Evolutionary conservation across 1,284 basidiomycete genomes (phyloP).

Genomic region (Puccinia novopanici): DNA sequence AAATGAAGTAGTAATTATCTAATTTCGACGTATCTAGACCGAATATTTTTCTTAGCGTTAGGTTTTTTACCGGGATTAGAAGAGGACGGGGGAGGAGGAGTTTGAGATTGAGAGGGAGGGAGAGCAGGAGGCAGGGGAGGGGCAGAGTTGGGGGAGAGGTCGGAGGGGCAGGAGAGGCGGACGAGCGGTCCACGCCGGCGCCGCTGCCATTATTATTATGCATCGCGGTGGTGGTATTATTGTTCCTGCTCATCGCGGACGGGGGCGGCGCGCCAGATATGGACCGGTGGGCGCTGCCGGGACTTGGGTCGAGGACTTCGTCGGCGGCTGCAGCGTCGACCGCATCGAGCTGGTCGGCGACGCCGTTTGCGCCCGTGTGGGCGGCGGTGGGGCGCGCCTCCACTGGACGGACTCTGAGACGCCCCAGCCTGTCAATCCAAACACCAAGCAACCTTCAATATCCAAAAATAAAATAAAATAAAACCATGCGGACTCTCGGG

Average conservation of each 20-base stretch:
- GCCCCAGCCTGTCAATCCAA: slow-evolving; percentile 59
- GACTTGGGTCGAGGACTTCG: not conserved
- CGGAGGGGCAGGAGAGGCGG: not conserved
- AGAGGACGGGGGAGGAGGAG: slow-evolving; percentile 17
- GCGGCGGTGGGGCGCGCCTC: slow-evolving; percentile 61
- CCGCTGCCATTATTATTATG: too few relatives aligned
- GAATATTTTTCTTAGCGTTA: slow-evolving; percentile 42
- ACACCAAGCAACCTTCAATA: not conserved
- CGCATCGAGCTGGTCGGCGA: slow-evolving; percentile 67
- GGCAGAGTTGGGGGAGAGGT: not conserved
- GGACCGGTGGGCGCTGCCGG: not conserved
- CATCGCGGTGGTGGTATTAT: not conserved
- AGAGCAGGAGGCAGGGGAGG: not conserved
- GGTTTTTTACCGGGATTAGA: slow-evolving; percentile 26
- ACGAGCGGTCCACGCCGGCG: not conserved
- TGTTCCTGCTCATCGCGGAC: slow-evolving; percentile 6
- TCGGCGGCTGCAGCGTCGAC: not conserved
- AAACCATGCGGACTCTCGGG: not conserved
- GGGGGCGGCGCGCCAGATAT: not conserved
- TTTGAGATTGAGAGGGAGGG: not conserved
- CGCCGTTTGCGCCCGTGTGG: slow-evolving; percentile 69
- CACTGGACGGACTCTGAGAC: slow-evolving; percentile 64
- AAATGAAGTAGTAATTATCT: slow-evolving; percentile 16
- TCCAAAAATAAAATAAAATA: not conserved
- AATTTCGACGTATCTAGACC: slow-evolving; percentile 49